Evolutionary conservation across 768 basidiomycete species (phyloP), one percentile per base, ranked within the genome.

Genomic region (Hortiboletus flavorubellus): DNA sequence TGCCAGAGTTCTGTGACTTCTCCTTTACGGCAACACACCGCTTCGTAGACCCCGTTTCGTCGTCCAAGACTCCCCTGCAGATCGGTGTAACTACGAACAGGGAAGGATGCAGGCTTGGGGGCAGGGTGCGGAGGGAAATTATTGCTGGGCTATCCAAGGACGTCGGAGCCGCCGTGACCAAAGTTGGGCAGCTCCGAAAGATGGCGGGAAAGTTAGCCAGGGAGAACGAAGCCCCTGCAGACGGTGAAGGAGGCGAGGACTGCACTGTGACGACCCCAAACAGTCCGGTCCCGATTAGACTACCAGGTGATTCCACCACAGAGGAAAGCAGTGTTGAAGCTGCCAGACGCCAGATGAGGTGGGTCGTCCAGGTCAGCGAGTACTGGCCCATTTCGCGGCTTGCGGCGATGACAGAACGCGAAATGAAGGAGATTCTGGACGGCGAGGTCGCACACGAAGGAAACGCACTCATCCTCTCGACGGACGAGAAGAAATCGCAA

Each of bases 321-420:
- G 63, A 68, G 30, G 77, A 78, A 68, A 76, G 71, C 4, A 69
- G 62, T 8, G 41, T 59, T 2, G 87, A 88, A 59, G 73, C 68
- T 26, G 74, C 80, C 49, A 76, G 73, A 54, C 78, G 93, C 33
- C 78, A 89, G 15, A 91, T 97, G 82, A 84, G 87, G 69, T 98
- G 93, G 92, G 87, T 97, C 4, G 86, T 93, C 0, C 96, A 98
- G 68, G 82, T 98, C 62, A 95, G 93, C 77, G 95, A 98, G 68
- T 98, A 97, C 69, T 98, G 93, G 91, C 87, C 93, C 0, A 77
- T 94, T 46, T 79, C 87, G 11, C 83, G 81, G 40, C 80, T 98
- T 8, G 86, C 91, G 0, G 69, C 73, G 10, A 80, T 97, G 80
- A 76, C 82, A 16, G 77, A 80, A 38, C 66, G 64, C 18, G 90